A percentile compares a stretch with the other conserved stretches of the same genome.
Conservation (phyloP, 2,329 filamentous ascomycete genomes). For the Blastomyces silverae region DNA sequence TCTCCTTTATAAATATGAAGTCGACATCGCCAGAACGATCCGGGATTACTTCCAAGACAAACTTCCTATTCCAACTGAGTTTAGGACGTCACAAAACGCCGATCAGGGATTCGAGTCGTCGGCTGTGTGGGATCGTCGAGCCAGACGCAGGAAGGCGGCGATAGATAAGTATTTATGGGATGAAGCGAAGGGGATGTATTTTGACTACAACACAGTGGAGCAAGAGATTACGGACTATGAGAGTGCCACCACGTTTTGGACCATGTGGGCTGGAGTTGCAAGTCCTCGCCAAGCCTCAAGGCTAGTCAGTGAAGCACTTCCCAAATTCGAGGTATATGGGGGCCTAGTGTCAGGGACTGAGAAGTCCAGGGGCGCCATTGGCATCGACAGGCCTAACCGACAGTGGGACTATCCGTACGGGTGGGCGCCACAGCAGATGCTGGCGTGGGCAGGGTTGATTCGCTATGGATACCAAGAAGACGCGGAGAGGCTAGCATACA, state of each 20-base stretch:
- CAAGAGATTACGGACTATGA: constrained; percentile 79
- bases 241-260: constrained; percentile 90
- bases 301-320: constrained; percentile 73
- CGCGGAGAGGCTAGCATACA: constrained; percentile 82
- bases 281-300: constrained; percentile 77
- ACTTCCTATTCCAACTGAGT: constrained; percentile 74
- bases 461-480: constrained; percentile 90
- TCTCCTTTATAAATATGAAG: constrained; percentile 92
- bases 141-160: constrained; percentile 70
- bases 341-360: constrained; percentile 86
- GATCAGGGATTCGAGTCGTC: constrained; percentile 72
- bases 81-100: constrained; percentile 59
- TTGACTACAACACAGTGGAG: constrained; percentile 87
- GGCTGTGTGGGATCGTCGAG: constrained; percentile 81
- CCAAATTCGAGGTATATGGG: constrained; percentile 79
- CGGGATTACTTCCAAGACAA: constrained; percentile 76
- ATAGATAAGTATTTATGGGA: constrained; percentile 96
- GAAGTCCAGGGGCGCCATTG: constrained; percentile 72
- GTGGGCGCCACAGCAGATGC: constrained; percentile 97
- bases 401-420: constrained; percentile 99
- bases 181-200: constrained; percentile 88
- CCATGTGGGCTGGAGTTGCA: constrained; percentile 88
- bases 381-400: constrained; percentile 78
- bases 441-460: constrained; percentile 88
- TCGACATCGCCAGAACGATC: constrained; percentile 82